phyloP scores from a whole-genome alignment of 805 yeast species.

The Wickerhamomyces sydowiorum region DNA sequence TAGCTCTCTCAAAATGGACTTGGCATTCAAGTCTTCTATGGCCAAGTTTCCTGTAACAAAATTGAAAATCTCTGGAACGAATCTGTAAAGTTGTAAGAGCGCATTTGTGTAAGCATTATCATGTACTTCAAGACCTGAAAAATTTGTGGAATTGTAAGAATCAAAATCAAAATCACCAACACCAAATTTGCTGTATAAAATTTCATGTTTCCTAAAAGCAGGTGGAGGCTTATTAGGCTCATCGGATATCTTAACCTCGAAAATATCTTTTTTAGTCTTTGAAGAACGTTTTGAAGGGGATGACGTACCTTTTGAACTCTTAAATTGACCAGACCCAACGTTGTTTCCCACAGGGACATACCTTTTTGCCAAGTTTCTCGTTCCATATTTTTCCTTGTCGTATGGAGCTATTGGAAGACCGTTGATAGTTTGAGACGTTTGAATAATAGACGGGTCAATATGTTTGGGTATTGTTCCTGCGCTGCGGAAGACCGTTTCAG shows the following conservation, averaged over 20 bases:
- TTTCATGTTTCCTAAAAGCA: conserved; percentile 68
- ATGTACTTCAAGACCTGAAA: conserved; percentile 87
- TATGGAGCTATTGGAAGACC: conserved; percentile 44
- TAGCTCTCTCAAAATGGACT: conserved; percentile 66
- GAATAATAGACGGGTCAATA: conserved; percentile 41
- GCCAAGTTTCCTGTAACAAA: conserved; percentile 51
- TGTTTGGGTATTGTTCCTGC: conserved; percentile 53
- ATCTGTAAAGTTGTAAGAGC: conserved; percentile 72
- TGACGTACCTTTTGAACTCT: conserved; percentile 43
- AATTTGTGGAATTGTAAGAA: conserved; percentile 67
- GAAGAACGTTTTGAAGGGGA: conserved; percentile 7
- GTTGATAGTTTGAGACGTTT: conserved; percentile 29
- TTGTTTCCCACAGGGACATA: conserved; percentile 34
- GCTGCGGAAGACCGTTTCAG: conserved; percentile 53
- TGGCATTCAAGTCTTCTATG: conserved; percentile 39
- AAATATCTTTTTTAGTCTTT: conserved; percentile 22
- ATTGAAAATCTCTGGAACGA: conserved; percentile 69
- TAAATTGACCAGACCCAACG: conserved; percentile 37
- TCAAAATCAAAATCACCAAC: conserved; percentile 91
- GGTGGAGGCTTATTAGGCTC: conserved; percentile 51
- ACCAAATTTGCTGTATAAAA: conserved; percentile 84
- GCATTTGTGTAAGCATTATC: conserved; percentile 77
- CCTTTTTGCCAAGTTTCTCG: conserved; percentile 41
- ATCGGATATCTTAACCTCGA: conserved; percentile 24
- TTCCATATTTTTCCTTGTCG: conserved; percentile 51